Conservation (phyloP, 164 flowering plant genomes). For the Magnolia kwangsiensis region DNA sequence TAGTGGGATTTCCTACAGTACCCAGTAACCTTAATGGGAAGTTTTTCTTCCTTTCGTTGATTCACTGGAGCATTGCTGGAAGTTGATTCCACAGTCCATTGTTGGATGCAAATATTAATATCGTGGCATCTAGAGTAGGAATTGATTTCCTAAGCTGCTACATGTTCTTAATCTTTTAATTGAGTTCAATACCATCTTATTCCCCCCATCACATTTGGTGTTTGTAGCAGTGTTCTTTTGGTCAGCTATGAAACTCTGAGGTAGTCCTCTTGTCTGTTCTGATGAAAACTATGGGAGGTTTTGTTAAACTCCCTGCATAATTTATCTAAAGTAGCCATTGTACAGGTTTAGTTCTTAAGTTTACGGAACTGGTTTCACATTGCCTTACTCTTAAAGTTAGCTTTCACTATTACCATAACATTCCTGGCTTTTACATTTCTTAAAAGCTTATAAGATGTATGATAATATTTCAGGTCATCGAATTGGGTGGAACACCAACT, state of each 20-base stretch:
- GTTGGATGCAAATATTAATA: neutral
- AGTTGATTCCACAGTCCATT: too few species aligned
- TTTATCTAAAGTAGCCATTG: neutral
- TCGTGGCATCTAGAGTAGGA: neutral
- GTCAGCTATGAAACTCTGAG: neutral
- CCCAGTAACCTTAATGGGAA: neutral
- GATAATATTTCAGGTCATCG: constrained; percentile 61
- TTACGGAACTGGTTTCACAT: neutral
- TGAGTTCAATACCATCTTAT: too few species aligned
- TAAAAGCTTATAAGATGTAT: neutral
- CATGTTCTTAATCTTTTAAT: too few species aligned
- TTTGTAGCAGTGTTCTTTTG: too few species aligned
- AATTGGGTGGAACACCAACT: constrained; percentile 89
- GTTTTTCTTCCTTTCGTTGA: neutral
- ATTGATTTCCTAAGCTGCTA: too few species aligned
- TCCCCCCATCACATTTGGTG: too few species aligned
- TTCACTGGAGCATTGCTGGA: neutral
- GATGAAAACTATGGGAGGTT: neutral
- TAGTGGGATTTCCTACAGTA: neutral
- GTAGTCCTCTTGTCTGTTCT: neutral
- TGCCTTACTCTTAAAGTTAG: too few species aligned
- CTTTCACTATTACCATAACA: neutral
- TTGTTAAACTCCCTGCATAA: neutral
- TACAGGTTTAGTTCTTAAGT: neutral
- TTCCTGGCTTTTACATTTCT: neutral